These are phyloP conservation scores for Kalmusia sp. DNA, from an alignment of 2,329 filamentous ascomycete genomes.

Conservation along the genomic window DNA sequence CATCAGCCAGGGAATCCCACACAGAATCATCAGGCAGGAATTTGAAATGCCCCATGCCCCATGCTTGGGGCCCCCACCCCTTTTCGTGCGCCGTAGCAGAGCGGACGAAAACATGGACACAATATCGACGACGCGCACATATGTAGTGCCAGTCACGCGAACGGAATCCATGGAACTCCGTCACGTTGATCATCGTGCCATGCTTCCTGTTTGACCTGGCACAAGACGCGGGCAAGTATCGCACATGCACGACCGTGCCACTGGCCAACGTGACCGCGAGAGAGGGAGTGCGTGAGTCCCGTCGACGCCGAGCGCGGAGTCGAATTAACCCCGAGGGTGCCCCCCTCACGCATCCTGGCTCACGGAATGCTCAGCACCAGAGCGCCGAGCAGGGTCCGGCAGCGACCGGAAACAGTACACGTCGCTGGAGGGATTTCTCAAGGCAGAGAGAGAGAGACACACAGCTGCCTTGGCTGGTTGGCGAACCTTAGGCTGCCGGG, in stretches of 20 bases:
- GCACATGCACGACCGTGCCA: background rate
- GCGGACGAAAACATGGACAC: too few species aligned
- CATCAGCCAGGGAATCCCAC: background rate
- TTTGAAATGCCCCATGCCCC: too few species aligned
- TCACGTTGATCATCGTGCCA: background rate
- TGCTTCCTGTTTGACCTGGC: conserved; percentile 1
- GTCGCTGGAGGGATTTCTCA: background rate
- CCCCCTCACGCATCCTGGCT: background rate
- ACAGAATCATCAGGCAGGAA: background rate
- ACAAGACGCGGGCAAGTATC: background rate
- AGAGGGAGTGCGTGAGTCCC: too few species aligned
- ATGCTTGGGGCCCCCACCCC: background rate
- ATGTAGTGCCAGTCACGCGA: conserved; percentile 5
- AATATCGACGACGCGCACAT: background rate
- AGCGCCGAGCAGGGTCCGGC: conserved; percentile 2
- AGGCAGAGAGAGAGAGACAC: too few species aligned
- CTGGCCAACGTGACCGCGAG: conserved; percentile 1
- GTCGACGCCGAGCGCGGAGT: background rate
- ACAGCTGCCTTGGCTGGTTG: conserved; percentile 1
- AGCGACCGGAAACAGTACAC: too few species aligned
- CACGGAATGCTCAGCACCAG: background rate
- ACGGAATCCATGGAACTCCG: background rate
- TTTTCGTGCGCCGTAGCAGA: too few species aligned
- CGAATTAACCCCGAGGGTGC: conserved; percentile 1
- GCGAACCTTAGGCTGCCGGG: background rate